A percentile compares a stretch with the other conserved stretches of the same genome.
Conservation (phyloP, 495 filamentous ascomycete species). For the Penicillium diatomitis region DNA sequence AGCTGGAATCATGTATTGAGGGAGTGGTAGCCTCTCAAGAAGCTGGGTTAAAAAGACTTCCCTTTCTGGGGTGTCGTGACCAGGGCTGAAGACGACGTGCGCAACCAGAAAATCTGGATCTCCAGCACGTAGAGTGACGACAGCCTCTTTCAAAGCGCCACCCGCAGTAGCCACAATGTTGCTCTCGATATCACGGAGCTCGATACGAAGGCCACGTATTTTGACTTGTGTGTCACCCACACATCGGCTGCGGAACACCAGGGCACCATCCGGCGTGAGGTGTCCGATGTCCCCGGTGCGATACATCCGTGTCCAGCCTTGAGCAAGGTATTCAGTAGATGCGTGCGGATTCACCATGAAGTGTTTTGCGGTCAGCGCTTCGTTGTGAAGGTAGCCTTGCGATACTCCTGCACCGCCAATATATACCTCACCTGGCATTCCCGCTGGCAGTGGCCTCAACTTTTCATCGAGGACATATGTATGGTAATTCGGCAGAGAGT, state of each 20-base stretch:
- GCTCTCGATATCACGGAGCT: slow-evolving; percentile 39
- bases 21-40: slow-evolving; percentile 26
- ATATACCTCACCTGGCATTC: slow-evolving; percentile 32
- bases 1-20: slow-evolving; percentile 34
- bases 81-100: slow-evolving; percentile 17
- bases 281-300: slow-evolving; percentile 33
- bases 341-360: slow-evolving; percentile 31
- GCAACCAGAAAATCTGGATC: slow-evolving; percentile 24
- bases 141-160: slow-evolving; percentile 19
- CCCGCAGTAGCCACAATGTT: slow-evolving; percentile 18
- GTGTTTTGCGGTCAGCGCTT: slow-evolving; percentile 12
- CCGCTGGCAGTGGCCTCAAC: slow-evolving; percentile 23
- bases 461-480: slow-evolving; percentile 36
- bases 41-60: slow-evolving; percentile 14
- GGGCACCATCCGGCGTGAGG: slow-evolving; percentile 22
- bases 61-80: slow-evolving; percentile 3
- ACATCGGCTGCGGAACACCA: slow-evolving; percentile 33
- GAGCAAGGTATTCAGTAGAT: slow-evolving; percentile 1
- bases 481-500: slow-evolving; percentile 27
- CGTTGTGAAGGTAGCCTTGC: slow-evolving; percentile 29
- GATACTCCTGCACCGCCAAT: slow-evolving; percentile 34
- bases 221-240: slow-evolving; percentile 41
- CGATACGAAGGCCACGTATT: slow-evolving; percentile 41
- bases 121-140: slow-evolving; percentile 19
- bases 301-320: slow-evolving; percentile 30